Percentiles rank a stretch among this genome's conserved stretches.
Conservation (phyloP, 1,284 basidiomycete species). For the Trametes sp. region DNA sequence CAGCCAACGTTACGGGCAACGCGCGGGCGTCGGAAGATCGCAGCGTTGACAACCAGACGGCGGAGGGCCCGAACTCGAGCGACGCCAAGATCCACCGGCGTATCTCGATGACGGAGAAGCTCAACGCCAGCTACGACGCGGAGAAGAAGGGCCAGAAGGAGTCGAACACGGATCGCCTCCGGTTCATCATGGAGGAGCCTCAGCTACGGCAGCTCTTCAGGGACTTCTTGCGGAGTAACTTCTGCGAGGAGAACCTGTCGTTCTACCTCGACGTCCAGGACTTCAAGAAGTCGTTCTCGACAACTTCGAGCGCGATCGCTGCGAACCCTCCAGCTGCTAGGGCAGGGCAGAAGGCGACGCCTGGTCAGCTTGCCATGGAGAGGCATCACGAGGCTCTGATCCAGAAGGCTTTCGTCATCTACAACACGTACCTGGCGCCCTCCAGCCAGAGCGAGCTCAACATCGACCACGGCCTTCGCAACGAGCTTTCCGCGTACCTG, state of each 20-base stretch:
- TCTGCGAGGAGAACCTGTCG: slow-evolving; percentile 97
- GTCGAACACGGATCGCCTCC: slow-evolving; percentile 90
- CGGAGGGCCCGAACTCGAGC: slow-evolving; percentile 45
- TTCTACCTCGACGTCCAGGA: slow-evolving; percentile 99
- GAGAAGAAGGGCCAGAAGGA: slow-evolving; percentile 73
- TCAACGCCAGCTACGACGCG: slow-evolving; percentile 66
- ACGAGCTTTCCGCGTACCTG: slow-evolving; percentile 93
- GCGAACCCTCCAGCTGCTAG: slow-evolving; percentile 49
- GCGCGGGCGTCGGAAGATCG: slow-evolving; percentile 53
- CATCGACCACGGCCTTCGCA: slow-evolving; percentile 96
- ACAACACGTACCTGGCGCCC: slow-evolving; percentile 94
- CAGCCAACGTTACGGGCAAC: slow-evolving; percentile 58
- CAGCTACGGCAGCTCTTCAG: slow-evolving; percentile 90
- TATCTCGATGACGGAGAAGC: slow-evolving; percentile 79
- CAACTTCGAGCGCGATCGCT: slow-evolving; percentile 90
- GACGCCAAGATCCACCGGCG: slow-evolving; percentile 80
- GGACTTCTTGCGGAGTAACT: slow-evolving; percentile 93
- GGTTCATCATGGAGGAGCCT: slow-evolving; percentile 94
- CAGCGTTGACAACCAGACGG: slow-evolving; percentile 49
- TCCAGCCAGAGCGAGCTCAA: slow-evolving; percentile 96
- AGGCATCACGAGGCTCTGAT: slow-evolving; percentile 96
- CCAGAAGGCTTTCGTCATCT: slow-evolving; percentile 93
- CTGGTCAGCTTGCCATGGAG: slow-evolving; percentile 93
- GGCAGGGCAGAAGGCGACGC: slow-evolving; percentile 57
- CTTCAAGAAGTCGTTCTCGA: slow-evolving; percentile 95